Evolutionary conservation across 1,284 basidiomycete genomes (phyloP), one percentile per base, ranked within the genome.

Genomic region (Cutaneotrichosporon sp.): DNA sequence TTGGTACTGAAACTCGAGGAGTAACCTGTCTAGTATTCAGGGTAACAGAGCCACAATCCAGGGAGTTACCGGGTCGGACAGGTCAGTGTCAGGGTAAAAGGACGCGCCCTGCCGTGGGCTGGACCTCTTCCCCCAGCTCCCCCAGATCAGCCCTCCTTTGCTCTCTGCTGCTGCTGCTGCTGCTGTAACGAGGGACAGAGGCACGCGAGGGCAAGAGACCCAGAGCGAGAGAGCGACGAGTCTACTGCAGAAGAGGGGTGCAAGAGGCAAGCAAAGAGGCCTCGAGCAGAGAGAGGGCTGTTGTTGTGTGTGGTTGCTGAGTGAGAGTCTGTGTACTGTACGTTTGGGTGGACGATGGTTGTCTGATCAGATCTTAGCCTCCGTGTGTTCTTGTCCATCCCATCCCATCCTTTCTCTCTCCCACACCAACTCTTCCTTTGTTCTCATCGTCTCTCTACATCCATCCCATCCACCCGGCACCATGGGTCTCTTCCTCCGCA

Each of bases 401-500:
- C 18, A 1, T 2, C 8, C 18, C 38, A n/a, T 42, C 18, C 38
- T n/a, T 42, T n/a, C 18, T n/a, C 18, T 3, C 18, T n/a, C 47
- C n/a, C n/a, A n/a, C n/a, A 18, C 13, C 46, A 27, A 47, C 24
- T 14, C 47, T 31, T 27, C 47, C 25, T 31, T 42, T 42, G 38
- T 42, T n/a, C 38, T 29, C 47, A 25, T 34, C 55, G 20, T 50
- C 27, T 36, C 52, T 24, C 25, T 53, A 50, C 29, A 18, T 29
- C 20, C 42, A 16, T 36, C 34, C 16, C n/a, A n/a, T n/a, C 33
- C 14, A 10, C 24, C 43, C 29, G 8, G 11, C 46, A 50, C 45
- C 53, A 66, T 66, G 64, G 64, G 64, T 20, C 45, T 60, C 47
- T 59, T 66, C 43, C 52, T 64, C 14, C 64, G 64, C 54, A 66